phyloP scores from a whole-genome alignment of 805 yeast genomes.

The Vanderwaltozyma verrucispora region DNA sequence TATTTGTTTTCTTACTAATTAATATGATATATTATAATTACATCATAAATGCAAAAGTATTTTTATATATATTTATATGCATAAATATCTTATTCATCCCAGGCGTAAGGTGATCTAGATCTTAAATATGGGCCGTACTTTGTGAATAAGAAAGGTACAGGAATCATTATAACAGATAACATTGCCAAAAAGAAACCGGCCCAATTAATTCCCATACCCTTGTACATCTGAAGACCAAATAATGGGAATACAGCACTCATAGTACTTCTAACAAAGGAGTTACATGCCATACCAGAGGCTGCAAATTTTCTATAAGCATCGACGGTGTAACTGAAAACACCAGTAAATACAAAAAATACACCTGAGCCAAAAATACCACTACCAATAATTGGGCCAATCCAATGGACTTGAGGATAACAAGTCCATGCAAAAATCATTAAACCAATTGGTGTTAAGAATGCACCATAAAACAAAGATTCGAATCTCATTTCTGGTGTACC shows the following conservation, averaged over 20 bases:
- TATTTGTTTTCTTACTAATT: too few species aligned
- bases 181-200: constrained; percentile 45
- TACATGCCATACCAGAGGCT: constrained; percentile 43
- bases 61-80: too few species aligned
- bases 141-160: constrained; percentile 46
- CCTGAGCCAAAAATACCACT: constrained; percentile 71
- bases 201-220: constrained; percentile 46
- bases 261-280: constrained; percentile 40
- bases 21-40: too few species aligned
- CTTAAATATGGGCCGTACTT: constrained; percentile 36
- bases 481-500: constrained; percentile 53
- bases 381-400: constrained; percentile 63
- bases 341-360: constrained; percentile 50
- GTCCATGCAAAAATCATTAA: constrained; percentile 77
- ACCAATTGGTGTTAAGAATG: constrained; percentile 50
- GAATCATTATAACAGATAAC: constrained; percentile 39
- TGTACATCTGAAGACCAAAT: constrained; percentile 49
- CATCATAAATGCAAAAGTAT: too few species aligned
- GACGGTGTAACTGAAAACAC: constrained; percentile 55
- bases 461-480: constrained; percentile 54
- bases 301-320: constrained; percentile 48
- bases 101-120: constrained; percentile 38
- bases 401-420: constrained; percentile 45
- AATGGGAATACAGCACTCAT: constrained; percentile 51
- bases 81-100: constrained; percentile 27